Evolutionary conservation across 2,329 filamentous ascomycete species (phyloP), one percentile per base, ranked within the genome.

Genomic region (Ploettnerulaceae sp.): DNA sequence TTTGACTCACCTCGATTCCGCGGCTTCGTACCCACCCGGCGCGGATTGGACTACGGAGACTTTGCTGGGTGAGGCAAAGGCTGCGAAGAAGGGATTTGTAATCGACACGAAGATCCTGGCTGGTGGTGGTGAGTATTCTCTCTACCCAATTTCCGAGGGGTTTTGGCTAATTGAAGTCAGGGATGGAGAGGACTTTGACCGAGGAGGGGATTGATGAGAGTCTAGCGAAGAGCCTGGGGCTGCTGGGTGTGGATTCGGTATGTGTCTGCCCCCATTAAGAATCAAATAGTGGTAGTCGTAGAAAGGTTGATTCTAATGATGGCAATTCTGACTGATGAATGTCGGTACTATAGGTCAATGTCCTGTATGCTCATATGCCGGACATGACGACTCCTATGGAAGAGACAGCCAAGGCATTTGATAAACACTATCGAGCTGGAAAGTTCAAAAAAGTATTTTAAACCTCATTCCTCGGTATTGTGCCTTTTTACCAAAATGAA

Each of bases 321-420:
- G 9, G 18, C 38, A 18, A n/a, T n/a, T n/a, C n/a, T n/a, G n/a
- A n/a, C n/a, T n/a, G n/a, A n/a, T n/a, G n/a, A n/a, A n/a, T n/a
- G n/a, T n/a, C n/a, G n/a, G n/a, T n/a, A n/a, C n/a, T n/a, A n/a
- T 25, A 45, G 25, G 77, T 91, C 9, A 86, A 91, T 65, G 84
- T 87, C 51, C 80, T 83, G 64, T 88, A 89, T 62, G 72, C 89
- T n/a, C 84, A 89, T 64, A 82, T 81, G 3, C 73, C 84, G 3
- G 75, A 79, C 59, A 75, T 81, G 7, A 75, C 71, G 1, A 76
- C 81, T 1, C 84, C 83, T 0, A 91, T 93, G 58, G 79, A 79
- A 7, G 83, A 91, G 66, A 91, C 88, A 5, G 49, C 49, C 4
- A 43, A 31, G 20, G 49, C 31, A 15, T 49, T 52, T 20, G 33